A percentile compares a stretch with the other conserved stretches of the same genome.
Evolutionary conservation across 257 asterid genomes (phyloP).

Genomic region (Salvia miltiorrhiza): DNA sequence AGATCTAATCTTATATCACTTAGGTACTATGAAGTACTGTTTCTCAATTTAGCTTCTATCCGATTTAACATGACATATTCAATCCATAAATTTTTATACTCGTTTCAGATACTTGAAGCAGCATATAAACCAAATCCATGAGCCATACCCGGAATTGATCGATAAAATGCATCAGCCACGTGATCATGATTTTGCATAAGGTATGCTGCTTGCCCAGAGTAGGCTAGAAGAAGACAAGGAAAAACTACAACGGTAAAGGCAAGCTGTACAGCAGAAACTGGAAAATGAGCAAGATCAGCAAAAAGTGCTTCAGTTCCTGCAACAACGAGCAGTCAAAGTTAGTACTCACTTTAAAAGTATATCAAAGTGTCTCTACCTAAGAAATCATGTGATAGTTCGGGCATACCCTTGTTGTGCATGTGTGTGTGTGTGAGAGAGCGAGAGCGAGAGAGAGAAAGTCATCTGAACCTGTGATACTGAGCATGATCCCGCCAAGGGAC

Average conservation of each 20-base stretch:
- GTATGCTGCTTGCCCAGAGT: conserved; percentile 98
- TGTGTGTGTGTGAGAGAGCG: background rate
- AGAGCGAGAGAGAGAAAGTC: background rate
- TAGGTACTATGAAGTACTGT: no score
- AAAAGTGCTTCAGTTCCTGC: conserved; percentile 98
- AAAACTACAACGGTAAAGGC: conserved; percentile 85
- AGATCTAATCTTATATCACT: background rate
- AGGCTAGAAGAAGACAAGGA: conserved; percentile 95
- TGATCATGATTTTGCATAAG: conserved; percentile 72
- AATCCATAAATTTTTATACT: background rate
- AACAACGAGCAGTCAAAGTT: conserved; percentile 21
- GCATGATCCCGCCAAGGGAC: conserved; percentile 98
- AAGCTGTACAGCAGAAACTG: conserved; percentile 87
- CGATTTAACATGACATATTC: background rate
- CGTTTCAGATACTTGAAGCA: background rate
- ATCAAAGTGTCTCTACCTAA: background rate
- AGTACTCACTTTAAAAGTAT: conserved; percentile 2
- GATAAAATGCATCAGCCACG: conserved; percentile 80
- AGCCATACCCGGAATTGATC: conserved; percentile 87
- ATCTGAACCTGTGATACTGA: conserved; percentile 84
- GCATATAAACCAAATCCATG: background rate
- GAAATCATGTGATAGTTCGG: background rate
- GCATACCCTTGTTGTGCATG: background rate
- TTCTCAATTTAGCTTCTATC: background rate
- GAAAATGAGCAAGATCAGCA: conserved; percentile 96